Evolutionary conservation across 208 protist genomes (phyloP), one percentile per base, ranked within the genome.

Genomic region (Porcisia deanei): DNA sequence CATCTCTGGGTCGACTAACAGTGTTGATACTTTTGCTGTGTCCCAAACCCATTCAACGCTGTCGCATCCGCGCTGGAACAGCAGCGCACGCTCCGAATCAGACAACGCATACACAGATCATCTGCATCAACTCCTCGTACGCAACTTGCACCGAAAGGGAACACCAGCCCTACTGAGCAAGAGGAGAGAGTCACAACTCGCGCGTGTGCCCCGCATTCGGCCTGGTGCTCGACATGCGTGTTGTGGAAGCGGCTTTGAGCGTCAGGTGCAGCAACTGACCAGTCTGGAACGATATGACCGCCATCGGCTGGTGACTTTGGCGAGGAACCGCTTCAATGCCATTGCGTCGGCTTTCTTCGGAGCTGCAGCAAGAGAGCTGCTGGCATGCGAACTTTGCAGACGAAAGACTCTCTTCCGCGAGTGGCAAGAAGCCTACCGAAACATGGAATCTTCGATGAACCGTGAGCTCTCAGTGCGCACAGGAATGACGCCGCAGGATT

Each of bases 341-440:
- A 65, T 53, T 30, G 12, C 6, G 57, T 34, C 58, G 10, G 39
- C 58, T 6, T 65, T 65, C 58, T 63, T 75, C 18, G 30, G 2
- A 34, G 43, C 39, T 16, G 71, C 54, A 22, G 39, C 25, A 20
- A 41, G 10, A n/a, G 16, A 65, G 7, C 9, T 54, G 34, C 5
- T 34, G 1, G 43, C 53, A 22, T 47, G 43, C n/a, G 77, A 82
- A 57, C 14, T 77, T 14, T 18, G 53, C 18, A 59, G 43, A 18
- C 77, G 77, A 22, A 66, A 59, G 1, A 14, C 72, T 3, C 22
- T 82, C 1, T 82, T 82, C 49, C 41, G 77, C 2, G 72, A 75
- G 1, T 82, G 77, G 77, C 77, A 77, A 59, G 52, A 61, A 30
- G 30, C 53, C 49, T 59, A 76, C 43, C 37, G 45, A 43, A 8